Conservation (phyloP, 2,329 filamentous ascomycete species). For the Colletotrichum salicis region DNA sequence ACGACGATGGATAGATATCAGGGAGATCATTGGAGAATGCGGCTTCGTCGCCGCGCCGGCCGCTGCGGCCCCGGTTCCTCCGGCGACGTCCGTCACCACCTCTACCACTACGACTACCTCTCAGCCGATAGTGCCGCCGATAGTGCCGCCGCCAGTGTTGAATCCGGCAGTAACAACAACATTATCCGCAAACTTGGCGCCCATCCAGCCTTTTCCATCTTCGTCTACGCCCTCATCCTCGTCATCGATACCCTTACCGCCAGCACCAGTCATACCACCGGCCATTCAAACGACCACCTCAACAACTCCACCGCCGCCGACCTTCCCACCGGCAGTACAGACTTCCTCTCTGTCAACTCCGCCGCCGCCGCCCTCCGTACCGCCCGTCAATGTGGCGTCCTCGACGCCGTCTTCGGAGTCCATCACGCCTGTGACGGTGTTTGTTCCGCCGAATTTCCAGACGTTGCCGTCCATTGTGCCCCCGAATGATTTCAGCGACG, state of each 20-base stretch:
- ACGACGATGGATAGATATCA: slow-evolving; percentile 2
- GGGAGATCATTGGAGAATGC: slow-evolving; percentile 26
- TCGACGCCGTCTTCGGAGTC: not conserved
- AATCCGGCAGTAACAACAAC: slow-evolving; percentile 1
- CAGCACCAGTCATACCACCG: too few relatives aligned
- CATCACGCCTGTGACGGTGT: slow-evolving; percentile 26
- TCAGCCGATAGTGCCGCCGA: not conserved
- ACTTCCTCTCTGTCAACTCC: not conserved
- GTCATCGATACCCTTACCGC: too few relatives aligned
- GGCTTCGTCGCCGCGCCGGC: slow-evolving; percentile 11
- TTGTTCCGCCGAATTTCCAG: slow-evolving; percentile 18
- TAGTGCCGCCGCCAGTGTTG: not conserved
- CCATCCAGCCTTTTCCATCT: too few relatives aligned
- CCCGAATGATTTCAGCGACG: slow-evolving; percentile 7
- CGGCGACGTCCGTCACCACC: not conserved
- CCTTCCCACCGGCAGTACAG: too few relatives aligned
- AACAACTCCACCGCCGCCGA: not conserved
- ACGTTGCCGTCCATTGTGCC: slow-evolving; percentile 10
- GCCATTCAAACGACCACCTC: not conserved
- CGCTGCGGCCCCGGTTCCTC: not conserved
- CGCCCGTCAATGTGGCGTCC: not conserved
- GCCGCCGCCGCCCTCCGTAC: not conserved
- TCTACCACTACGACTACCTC: not conserved
- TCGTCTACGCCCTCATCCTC: too few relatives aligned
- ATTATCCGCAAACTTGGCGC: not conserved